phyloP scores from a whole-genome alignment of 192 early-diverging fungal species.

The Linnemannia zychae region DNA sequence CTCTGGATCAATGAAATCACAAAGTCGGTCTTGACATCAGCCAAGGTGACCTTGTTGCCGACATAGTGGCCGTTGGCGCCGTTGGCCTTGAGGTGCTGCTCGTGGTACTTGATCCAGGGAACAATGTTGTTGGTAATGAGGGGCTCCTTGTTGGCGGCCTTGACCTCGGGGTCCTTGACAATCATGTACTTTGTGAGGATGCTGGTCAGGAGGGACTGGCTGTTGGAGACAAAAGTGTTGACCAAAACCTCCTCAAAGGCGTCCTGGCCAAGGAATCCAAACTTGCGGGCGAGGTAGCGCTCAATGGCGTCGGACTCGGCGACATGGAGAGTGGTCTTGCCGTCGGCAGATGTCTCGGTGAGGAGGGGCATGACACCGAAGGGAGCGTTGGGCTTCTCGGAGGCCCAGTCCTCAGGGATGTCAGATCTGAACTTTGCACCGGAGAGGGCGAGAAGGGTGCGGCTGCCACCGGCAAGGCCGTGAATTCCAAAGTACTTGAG shows the following conservation, averaged over 20 bases:
- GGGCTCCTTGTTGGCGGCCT: constrained; percentile 11
- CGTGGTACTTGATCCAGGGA: constrained; percentile 47
- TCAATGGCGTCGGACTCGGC: constrained; percentile 62
- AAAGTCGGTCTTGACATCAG: constrained; percentile 44
- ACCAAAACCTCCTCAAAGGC: constrained; percentile 53
- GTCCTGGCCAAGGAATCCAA: constrained; percentile 39
- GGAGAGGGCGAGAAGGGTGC: constrained; percentile 55
- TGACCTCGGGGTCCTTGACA: constrained; percentile 13
- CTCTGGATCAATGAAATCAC: constrained; percentile 10
- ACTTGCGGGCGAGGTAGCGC: constrained; percentile 60
- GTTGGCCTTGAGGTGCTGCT: constrained; percentile 58
- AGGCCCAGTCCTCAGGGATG: constrained; percentile 55
- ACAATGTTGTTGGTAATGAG: constrained; percentile 8
- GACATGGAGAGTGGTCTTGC: constrained; percentile 44
- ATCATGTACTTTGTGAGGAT: constrained; percentile 8
- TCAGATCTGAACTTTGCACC: constrained; percentile 47
- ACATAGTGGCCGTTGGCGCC: constrained; percentile 71
- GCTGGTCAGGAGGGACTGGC: neutral
- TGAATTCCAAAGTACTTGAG: constrained; percentile 25
- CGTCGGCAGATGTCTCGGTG: constrained; percentile 48
- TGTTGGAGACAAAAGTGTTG: constrained; percentile 39
- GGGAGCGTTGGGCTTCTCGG: constrained; percentile 53
- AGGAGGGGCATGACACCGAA: constrained; percentile 65
- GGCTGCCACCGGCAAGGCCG: constrained; percentile 1
- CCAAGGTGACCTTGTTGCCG: constrained; percentile 58